Base-by-base conservation (phyloP, 306 rosid species). In the Morella rubra region DNA sequence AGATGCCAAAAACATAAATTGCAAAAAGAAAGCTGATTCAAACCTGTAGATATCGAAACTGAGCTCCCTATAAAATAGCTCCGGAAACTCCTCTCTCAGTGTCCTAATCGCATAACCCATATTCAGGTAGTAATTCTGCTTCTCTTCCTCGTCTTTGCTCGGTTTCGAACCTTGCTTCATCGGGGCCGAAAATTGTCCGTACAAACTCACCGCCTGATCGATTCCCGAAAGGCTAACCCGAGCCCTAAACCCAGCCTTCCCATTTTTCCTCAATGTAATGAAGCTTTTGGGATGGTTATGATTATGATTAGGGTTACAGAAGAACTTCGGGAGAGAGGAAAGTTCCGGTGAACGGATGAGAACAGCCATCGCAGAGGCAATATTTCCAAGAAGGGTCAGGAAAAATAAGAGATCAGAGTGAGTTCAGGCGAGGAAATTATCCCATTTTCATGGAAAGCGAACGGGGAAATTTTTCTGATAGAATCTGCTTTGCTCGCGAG, bases 91-190 rank as follows among this genome's bases (percentile, higher is more conserved):
- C 84, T 93, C 96, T 73, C 97, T 87, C 55, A 93, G 72, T 74
- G 90, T 86, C 66, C 96, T 87, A 7, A 93, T 90, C 44, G 97
- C 97, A 77, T 87, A 90, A 20, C 97, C 97, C 89, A 90, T 71
- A 65, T 93, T 93, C 41, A 93, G 82, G 70, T 90, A 86, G 73
- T 93, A 93, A 75, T 87, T 80, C 87, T 87, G 92, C 87, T 85
- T 92, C 73, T 90, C 92, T 52, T 86, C 89, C 27, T 92, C 90
- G 76, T 90, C 97, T 77, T 87, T 87, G 79, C 90, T 85, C 80
- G 80, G 89, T 85, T 84, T 87, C 73, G 90, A 81, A 40, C 80
- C 91, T 60, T 16, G 88, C 84, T 88, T 88, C 78, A 86, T 85
- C 4, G 89, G 90, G 74, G 85, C 87, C 9, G 96, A 90, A 69